phyloP scores from a whole-genome alignment of 805 yeast genomes.

The Candida odintsovae region DNA sequence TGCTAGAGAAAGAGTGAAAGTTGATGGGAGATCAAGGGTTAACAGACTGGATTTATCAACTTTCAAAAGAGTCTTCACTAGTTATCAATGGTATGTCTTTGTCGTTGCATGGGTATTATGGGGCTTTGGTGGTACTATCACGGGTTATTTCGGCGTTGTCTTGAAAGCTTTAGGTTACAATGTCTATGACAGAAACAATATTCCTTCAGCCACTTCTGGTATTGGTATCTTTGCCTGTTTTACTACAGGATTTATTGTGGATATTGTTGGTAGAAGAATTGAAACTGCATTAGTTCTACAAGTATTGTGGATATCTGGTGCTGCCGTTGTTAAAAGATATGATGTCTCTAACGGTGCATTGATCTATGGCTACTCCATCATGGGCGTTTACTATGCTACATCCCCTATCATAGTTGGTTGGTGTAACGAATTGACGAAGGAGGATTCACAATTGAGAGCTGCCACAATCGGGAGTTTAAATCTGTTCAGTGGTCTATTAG shows the following conservation, averaged over 20 bases:
- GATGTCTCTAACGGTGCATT: constrained; percentile 15
- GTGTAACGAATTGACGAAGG: constrained; percentile 21
- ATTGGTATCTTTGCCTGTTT: constrained; percentile 16
- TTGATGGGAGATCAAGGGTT: constrained; percentile 13
- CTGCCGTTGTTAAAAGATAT: constrained; percentile 10
- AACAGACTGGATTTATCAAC: constrained; percentile 10
- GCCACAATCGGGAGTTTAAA: constrained; percentile 19
- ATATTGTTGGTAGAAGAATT: constrained; percentile 13
- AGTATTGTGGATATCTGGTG: constrained; percentile 13
- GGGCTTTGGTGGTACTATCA: constrained; percentile 8
- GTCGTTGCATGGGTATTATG: constrained; percentile 13
- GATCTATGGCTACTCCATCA: constrained; percentile 12
- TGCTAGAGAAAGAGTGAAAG: constrained; percentile 8
- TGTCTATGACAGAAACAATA: constrained; percentile 20
- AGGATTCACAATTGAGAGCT: constrained; percentile 21
- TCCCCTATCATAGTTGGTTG: constrained; percentile 18
- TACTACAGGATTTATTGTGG: constrained; percentile 15
- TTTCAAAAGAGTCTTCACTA: constrained; percentile 14
- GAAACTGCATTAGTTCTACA: constrained; percentile 9
- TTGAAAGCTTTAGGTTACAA: constrained; percentile 18
- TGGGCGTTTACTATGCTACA: constrained; percentile 14
- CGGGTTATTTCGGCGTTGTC: constrained; percentile 13
- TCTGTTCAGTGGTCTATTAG: constrained; percentile 11
- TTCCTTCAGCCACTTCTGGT: constrained; percentile 16
- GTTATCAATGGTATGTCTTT: constrained; percentile 19